Percentiles rank a stretch among this genome's conserved stretches.
Evolutionary conservation across 208 protist species (phyloP).

Genomic region (Acanthamoeba triangularis): DNA sequence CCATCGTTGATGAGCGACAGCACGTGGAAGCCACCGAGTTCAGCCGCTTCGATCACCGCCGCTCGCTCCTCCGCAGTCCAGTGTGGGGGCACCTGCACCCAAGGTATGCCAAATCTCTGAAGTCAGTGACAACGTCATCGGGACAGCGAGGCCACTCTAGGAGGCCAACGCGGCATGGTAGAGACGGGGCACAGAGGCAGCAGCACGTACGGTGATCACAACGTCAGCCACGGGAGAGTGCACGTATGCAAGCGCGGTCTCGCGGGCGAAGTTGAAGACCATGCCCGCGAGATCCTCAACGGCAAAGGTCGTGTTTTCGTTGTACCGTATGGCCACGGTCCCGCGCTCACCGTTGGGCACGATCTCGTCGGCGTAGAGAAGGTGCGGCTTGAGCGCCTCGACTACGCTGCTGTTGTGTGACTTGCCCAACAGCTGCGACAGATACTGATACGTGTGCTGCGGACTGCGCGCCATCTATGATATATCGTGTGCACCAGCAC

Average conservation of each 20-base stretch:
- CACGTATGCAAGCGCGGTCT: slow-evolving; percentile 88
- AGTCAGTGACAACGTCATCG: not conserved
- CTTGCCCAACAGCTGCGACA: slow-evolving; percentile 76
- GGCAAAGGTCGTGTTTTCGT: slow-evolving; percentile 89
- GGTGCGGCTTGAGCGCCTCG: slow-evolving; percentile 67
- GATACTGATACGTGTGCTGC: slow-evolving; percentile 77
- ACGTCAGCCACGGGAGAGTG: slow-evolving; percentile 88
- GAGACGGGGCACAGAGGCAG: not conserved
- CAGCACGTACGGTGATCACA: slow-evolving; percentile 92
- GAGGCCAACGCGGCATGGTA: no score
- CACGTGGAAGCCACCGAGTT: slow-evolving; percentile 92
- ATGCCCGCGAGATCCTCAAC: slow-evolving; percentile 94
- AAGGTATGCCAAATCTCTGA: not conserved
- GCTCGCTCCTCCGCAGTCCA: slow-evolving; percentile 93
- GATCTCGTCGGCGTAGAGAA: slow-evolving; percentile 68
- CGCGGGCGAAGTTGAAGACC: slow-evolving; percentile 92
- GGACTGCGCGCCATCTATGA: slow-evolving; percentile 39
- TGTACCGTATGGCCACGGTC: slow-evolving; percentile 86
- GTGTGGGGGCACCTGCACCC: slow-evolving; percentile 91
- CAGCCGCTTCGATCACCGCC: slow-evolving; percentile 94
- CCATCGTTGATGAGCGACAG: slow-evolving; percentile 93
- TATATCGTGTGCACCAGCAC: not conserved
- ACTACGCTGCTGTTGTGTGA: slow-evolving; percentile 47
- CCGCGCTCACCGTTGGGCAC: slow-evolving; percentile 79
- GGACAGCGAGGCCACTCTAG: not conserved